A percentile compares a stretch with the other conserved stretches of the same genome.
phyloP scores from a whole-genome alignment of 1,284 basidiomycete genomes.

The Ganoderma sp. region DNA sequence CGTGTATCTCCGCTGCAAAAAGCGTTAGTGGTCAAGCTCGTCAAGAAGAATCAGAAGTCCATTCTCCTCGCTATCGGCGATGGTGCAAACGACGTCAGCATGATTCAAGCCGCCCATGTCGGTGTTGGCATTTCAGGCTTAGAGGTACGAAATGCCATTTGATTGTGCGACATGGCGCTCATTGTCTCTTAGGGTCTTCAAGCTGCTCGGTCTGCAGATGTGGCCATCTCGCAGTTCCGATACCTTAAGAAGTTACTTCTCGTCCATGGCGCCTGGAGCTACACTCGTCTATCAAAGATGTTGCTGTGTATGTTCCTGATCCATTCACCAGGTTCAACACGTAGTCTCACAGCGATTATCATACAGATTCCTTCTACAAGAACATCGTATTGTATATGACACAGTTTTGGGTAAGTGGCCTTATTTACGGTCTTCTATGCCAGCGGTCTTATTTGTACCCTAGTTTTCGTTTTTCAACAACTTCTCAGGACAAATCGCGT shows the following conservation, averaged over 20 bases:
- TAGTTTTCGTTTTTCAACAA: constrained; percentile 99
- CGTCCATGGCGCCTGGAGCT: constrained; percentile 99
- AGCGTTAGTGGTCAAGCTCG: constrained; percentile 96
- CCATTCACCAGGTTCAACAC: not conserved
- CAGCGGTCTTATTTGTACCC: constrained; percentile 6
- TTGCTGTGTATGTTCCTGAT: constrained; percentile 76
- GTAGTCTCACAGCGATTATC: not conserved
- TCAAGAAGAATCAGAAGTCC: constrained; percentile 94
- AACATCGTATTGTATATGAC: constrained; percentile 99
- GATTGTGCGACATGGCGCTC: not conserved
- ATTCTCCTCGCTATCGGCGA: constrained; percentile 96
- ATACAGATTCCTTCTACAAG: constrained; percentile 91
- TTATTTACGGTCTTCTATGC: not conserved
- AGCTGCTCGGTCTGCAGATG: constrained; percentile 95
- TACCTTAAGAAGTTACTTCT: constrained; percentile 94
- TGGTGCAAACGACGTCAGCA: constrained; percentile 96
- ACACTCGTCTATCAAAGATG: constrained; percentile 92
- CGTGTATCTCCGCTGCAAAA: constrained; percentile 99
- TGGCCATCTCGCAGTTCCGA: constrained; percentile 98
- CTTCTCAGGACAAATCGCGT: constrained; percentile 97
- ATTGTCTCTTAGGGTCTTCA: constrained; percentile 77
- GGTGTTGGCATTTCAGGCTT: constrained; percentile 98
- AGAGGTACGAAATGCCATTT: constrained; percentile 61
- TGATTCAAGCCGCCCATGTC: constrained; percentile 97
- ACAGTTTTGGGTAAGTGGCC: constrained; percentile 84